Base-by-base conservation (phyloP, 305 asterid species). In the Ajuga reptans region DNA sequence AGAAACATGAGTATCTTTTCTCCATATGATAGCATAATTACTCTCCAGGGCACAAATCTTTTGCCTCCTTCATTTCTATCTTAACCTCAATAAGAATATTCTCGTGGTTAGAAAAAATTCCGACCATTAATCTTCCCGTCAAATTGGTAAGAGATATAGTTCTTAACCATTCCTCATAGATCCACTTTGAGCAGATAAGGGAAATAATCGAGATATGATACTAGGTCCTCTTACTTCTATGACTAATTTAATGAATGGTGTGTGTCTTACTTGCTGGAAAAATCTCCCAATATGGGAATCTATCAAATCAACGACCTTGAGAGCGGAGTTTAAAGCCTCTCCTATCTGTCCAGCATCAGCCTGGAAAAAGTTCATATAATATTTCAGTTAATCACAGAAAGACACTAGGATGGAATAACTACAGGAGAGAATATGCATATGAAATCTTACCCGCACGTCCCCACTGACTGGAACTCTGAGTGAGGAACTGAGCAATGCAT, bases 301-400 rank as follows among this genome's bases (percentile, higher is more conserved):
- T 50, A 87, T 84, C 52, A 68, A 70, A 77, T 90, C 96, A 41
- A 83, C 82, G 59, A 84, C 88, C 75, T 84, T 86, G 56, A 66
- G 46, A 69, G 96, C 95, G 1, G 95, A 87, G 69, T 63, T 77
- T 72, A 93, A 72, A 59, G 85, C 89, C 71, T 87, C 92, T 58
- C 72, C 78, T 61, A 93, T 63, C 83, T 87, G 89, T 53, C 72
- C 72, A 57, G 70, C 59, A 74, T 86, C 85, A 72, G 72, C 89
- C 93, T 87, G 88, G 56, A 51, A 27, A 21, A 42, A 34, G 37
- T 5, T 69, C 9, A 51, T 9, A 8, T 47, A 68, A 43, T 0
- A 4, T 39, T n/a, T 75, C 29, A 58, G 71, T 17, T 61, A 49
- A 57, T 65, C 65, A 31, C 12, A 41, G 34, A 21, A 52, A 50